Evolutionary conservation across 208 protist species (phyloP).

Genomic region (Wallacemonas rigidus): DNA sequence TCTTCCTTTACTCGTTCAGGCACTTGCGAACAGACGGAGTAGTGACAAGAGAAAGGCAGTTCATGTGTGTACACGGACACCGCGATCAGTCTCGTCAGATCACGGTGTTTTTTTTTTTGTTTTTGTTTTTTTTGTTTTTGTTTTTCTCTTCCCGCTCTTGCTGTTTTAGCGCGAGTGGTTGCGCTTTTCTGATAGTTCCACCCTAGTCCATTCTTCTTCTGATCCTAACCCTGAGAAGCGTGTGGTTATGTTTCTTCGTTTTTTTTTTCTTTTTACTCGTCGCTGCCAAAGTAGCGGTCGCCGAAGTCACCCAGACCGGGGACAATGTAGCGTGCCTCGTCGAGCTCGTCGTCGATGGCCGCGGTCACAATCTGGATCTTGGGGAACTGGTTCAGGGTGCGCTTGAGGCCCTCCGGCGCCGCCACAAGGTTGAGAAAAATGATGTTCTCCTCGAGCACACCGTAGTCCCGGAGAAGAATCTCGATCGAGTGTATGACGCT

Average conservation of each 20-base stretch:
- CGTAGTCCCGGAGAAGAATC: constrained; percentile 80
- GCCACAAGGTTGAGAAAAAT: constrained; percentile 97
- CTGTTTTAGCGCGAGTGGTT: not conserved
- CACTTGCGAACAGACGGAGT: no score
- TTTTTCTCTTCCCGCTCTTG: not conserved
- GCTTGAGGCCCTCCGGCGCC: constrained; percentile 85
- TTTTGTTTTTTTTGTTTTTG: not conserved
- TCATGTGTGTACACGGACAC: no score
- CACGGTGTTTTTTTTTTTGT: not conserved
- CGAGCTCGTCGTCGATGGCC: constrained; percentile 91
- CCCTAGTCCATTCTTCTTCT: not conserved
- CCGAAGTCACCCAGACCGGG: constrained; percentile 97
- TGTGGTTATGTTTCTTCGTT: not conserved
- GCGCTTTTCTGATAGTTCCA: no score
- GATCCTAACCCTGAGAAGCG: no score
- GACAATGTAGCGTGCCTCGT: constrained; percentile 94
- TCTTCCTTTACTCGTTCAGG: no score
- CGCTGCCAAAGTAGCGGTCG: constrained; percentile 96
- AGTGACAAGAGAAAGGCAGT: no score
- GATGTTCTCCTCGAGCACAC: constrained; percentile 94
- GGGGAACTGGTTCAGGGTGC: constrained; percentile 69
- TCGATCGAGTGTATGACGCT: constrained; percentile 75
- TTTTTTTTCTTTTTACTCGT: constrained; percentile 25
- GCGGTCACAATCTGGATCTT: constrained; percentile 90
- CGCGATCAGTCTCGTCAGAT: no score